Evolutionary conservation across 2,329 filamentous ascomycete genomes (phyloP), one percentile per base, ranked within the genome.

Genomic region (Mycogone perniciosa): DNA sequence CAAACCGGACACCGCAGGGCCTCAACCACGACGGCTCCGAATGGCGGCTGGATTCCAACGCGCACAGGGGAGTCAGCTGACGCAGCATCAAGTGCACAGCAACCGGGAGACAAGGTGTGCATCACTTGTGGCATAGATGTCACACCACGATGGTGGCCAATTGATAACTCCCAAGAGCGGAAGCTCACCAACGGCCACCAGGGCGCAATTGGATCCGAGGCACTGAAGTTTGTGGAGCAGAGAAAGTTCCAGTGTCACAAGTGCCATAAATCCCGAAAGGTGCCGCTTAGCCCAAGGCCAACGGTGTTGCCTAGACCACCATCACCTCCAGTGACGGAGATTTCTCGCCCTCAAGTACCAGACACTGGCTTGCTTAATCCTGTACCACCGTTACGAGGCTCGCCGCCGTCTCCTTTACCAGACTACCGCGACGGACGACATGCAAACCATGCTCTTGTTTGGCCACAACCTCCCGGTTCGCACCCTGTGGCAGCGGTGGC

Each of bases 191-290:
- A 77, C 57, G 80, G 75, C 5, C 73, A 76, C 56, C 67, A 72
- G 30, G 76, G 74, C 40, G 67, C 64, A 39, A 67, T 80, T 47
- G 76, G 79, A 43, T 70, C 71, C n/a, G 79, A 82, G 60, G 79
- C 77, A 6, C 73, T 76, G 59, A 80, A 76, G 62, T 82, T 81
- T 60, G 71, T 81, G 40, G 76, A 79, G 48, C 80, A 83, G 57
- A 72, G 77, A 31, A 77, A 76, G 54, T 85, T 81, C 56, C 85
- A 89, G 66, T 91, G 87, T 60, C 87, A 91, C 68, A 87, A 88
- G 65, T 91, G 87, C 62, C 77, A 74, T 57, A 84, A 80, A 62
- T 64, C 68, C 31, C 76, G 76, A 51, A 74, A 72, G 29, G 71
- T 75, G 48, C 48, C 46, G 37, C 52, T 39, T 13, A 47, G 44